These are phyloP conservation scores for Picea abies DNA, from an alignment of 83 land plant species.

Conservation along the genomic window DNA sequence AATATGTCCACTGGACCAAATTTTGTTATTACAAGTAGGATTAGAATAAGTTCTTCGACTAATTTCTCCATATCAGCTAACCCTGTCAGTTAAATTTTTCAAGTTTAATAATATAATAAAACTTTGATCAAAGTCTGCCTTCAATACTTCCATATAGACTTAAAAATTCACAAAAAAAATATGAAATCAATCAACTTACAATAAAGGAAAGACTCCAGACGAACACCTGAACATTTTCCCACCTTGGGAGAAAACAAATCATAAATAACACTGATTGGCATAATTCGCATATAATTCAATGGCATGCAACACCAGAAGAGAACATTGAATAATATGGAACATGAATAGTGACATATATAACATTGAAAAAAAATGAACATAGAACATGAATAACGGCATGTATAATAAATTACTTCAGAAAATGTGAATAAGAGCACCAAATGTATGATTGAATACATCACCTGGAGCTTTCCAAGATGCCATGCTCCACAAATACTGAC, in stretches of 20 bases:
- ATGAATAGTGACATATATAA: too few species aligned
- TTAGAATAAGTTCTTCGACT: not conserved
- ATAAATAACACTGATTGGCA: not conserved
- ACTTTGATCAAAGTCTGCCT: not conserved
- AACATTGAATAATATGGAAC: too few species aligned
- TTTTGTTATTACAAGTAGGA: too few species aligned
- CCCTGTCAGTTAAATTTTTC: not conserved
- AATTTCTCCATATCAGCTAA: too few species aligned
- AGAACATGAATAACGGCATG: not conserved
- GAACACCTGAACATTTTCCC: not conserved
- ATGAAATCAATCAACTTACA: not conserved
- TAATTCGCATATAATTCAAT: slow-evolving; percentile 1
- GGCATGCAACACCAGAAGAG: not conserved
- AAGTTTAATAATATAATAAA: not conserved
- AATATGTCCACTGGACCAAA: too few species aligned
- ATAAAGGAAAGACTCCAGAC: not conserved
- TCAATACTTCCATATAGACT: not conserved
- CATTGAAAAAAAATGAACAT: too few species aligned
- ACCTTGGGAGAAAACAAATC: not conserved
- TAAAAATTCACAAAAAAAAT: not conserved
- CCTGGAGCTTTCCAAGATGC: slow-evolving; percentile 97
- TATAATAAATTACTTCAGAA: not conserved
- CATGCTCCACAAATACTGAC: slow-evolving; percentile 94
- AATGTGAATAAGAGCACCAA: not conserved
- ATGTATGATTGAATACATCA: slow-evolving; percentile 12